A percentile compares a stretch with the other conserved stretches of the same genome.
These are phyloP conservation scores for Rubia occidens DNA, from an alignment of 305 asterid species.

Conservation along the genomic window DNA sequence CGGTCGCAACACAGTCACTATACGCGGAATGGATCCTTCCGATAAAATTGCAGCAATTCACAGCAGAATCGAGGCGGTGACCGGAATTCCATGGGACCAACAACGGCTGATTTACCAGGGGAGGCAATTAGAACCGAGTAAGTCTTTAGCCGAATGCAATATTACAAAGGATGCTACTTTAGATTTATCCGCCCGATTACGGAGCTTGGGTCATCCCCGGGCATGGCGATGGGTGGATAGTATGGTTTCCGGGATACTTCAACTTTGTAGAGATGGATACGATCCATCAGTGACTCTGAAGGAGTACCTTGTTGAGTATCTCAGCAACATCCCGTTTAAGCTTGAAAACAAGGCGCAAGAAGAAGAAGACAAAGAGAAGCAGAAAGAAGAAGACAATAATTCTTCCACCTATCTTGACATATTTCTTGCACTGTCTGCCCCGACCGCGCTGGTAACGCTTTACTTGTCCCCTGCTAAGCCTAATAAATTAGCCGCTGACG, in stretches of 20 bases:
- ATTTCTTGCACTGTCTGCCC: slow-evolving; percentile 44
- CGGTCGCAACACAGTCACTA: slow-evolving; percentile 36
- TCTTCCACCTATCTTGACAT: slow-evolving; percentile 45
- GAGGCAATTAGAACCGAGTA: slow-evolving; percentile 64
- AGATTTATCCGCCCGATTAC: slow-evolving; percentile 58
- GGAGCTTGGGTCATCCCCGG: slow-evolving; percentile 64
- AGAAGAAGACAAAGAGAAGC: not conserved
- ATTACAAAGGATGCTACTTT: slow-evolving; percentile 56
- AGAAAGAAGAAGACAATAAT: not conserved
- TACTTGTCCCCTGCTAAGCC: slow-evolving; percentile 17
- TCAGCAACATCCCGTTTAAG: slow-evolving; percentile 27
- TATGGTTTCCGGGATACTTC: slow-evolving; percentile 34
- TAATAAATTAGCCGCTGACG: slow-evolving; percentile 6
- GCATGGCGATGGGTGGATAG: slow-evolving; percentile 66
- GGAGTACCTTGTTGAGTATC: slow-evolving; percentile 37
- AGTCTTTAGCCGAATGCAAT: slow-evolving; percentile 40
- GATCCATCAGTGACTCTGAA: slow-evolving; percentile 20
- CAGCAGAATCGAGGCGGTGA: slow-evolving; percentile 36
- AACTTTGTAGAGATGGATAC: slow-evolving; percentile 29
- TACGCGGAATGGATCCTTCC: slow-evolving; percentile 43
- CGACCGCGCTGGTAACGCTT: slow-evolving; percentile 50
- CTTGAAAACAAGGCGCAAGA: slow-evolving; percentile 1
- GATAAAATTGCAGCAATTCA: slow-evolving; percentile 54
- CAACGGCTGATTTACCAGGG: slow-evolving; percentile 70
- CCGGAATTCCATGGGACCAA: slow-evolving; percentile 52